Conservation (phyloP, 805 yeast species). For the Candida caryicola region DNA sequence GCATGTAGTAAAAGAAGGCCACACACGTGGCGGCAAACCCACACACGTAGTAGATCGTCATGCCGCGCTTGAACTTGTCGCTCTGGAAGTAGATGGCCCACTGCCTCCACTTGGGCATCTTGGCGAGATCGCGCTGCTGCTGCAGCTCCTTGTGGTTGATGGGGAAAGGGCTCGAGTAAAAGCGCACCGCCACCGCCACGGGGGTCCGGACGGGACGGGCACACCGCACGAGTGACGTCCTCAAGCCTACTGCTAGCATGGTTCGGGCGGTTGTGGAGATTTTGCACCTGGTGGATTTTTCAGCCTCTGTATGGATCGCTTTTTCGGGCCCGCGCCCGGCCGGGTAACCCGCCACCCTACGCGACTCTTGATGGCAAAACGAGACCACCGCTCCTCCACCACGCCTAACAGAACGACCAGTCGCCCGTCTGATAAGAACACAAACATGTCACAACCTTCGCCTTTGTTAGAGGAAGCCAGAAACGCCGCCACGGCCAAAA, state of each 20-base stretch:
- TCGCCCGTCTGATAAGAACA: no score
- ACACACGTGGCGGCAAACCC: slow-evolving; percentile 54
- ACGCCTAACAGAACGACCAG: slow-evolving; percentile 1
- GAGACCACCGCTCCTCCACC: slow-evolving; percentile 1
- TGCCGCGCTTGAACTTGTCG: slow-evolving; percentile 52
- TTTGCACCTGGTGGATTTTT: neutral
- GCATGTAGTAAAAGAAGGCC: slow-evolving; percentile 63
- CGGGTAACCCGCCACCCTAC: neutral
- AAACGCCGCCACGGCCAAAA: slow-evolving; percentile 47
- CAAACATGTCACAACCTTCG: slow-evolving; percentile 23
- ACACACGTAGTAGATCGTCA: slow-evolving; percentile 64
- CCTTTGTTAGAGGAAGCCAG: slow-evolving; percentile 57
- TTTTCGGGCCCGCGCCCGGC: neutral
- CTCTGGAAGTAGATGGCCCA: slow-evolving; percentile 46
- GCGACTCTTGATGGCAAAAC: slow-evolving; percentile 7
- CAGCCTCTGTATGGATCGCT: neutral
- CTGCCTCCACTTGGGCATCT: slow-evolving; percentile 35
- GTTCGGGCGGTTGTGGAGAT: neutral
- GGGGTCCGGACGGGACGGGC: neutral
- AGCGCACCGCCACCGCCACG: neutral
- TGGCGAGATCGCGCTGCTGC: slow-evolving; percentile 24
- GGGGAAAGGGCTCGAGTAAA: slow-evolving; percentile 31
- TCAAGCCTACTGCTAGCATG: neutral
- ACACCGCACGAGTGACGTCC: neutral
- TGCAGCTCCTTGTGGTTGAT: slow-evolving; percentile 28